Evolutionary conservation across 2,329 filamentous ascomycete species (phyloP).

Genomic region (Colletotrichum costaricense): DNA sequence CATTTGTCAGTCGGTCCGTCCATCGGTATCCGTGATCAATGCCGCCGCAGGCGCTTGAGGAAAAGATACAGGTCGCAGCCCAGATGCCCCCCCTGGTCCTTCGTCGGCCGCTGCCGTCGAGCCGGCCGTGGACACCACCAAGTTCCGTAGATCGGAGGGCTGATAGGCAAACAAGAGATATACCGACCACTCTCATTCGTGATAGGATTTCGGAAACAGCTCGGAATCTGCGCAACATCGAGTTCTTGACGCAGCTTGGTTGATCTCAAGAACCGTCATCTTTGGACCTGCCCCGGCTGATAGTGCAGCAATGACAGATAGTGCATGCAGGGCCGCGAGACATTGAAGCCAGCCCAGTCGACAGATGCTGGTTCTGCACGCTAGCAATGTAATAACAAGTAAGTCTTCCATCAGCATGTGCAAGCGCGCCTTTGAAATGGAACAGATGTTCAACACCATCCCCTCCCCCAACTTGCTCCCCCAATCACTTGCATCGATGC

Average conservation of each 20-base stretch:
- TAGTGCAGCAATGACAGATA: background rate
- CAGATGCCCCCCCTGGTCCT: constrained; percentile 13
- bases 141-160: constrained; percentile 30
- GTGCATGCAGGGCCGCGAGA: constrained; percentile 8
- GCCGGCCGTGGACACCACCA: constrained; percentile 8
- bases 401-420: constrained; percentile 20
- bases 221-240: constrained; percentile 7
- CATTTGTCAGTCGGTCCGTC: background rate
- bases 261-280: background rate
- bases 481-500: constrained; percentile 35
- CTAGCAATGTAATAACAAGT: background rate
- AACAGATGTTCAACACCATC: constrained; percentile 17
- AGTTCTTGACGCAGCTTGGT: constrained; percentile 20
- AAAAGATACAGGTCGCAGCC: constrained; percentile 4
- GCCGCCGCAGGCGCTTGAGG: constrained; percentile 33
- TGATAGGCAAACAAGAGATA: constrained; percentile 9
- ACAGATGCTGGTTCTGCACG: background rate
- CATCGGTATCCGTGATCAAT: constrained; percentile 7
- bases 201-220: background rate
- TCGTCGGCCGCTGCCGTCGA: constrained; percentile 24
- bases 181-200: background rate
- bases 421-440: constrained; percentile 16
- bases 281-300: background rate
- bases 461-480: constrained; percentile 18
- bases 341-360: background rate